Evolutionary conservation across 2,329 filamentous ascomycete species (phyloP).

Genomic region (Cordyceps fumosorosea): DNA sequence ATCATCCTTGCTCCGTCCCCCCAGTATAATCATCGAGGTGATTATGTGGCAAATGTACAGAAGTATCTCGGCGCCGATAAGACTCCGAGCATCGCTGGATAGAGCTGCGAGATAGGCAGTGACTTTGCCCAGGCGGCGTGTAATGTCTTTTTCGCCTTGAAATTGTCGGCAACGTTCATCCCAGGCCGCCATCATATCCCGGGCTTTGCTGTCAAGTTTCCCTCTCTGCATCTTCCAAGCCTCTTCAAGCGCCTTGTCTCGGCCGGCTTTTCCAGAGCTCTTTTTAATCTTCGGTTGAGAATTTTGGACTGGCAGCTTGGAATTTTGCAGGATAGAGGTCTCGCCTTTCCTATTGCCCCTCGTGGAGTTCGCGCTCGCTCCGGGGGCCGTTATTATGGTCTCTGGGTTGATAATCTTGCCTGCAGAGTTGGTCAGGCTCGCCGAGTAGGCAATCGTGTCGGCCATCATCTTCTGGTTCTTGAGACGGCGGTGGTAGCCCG

Average conservation of each 20-base stretch:
- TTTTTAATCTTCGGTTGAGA: constrained; percentile 19
- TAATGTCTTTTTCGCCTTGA: constrained; percentile 35
- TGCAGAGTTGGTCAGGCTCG: constrained; percentile 58
- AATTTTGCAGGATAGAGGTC: not conserved
- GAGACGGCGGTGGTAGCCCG: constrained; percentile 29
- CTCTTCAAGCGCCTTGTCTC: constrained; percentile 11
- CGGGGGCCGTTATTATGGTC: constrained; percentile 40
- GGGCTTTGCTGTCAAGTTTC: constrained; percentile 12
- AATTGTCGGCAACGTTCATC: constrained; percentile 31
- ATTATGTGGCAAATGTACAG: constrained; percentile 30
- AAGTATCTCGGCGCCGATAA: constrained; percentile 26
- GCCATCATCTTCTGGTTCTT: constrained; percentile 60
- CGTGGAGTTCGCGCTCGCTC: constrained; percentile 14
- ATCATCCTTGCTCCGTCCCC: not conserved
- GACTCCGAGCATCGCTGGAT: constrained; percentile 24
- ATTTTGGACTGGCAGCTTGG: not conserved
- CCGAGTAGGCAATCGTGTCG: constrained; percentile 62
- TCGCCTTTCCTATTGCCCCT: not conserved
- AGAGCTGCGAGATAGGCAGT: constrained; percentile 39
- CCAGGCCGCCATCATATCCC: constrained; percentile 10
- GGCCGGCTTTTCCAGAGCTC: not conserved
- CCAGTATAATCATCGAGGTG: constrained; percentile 2
- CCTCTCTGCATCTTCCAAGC: constrained; percentile 12
- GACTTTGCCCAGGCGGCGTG: constrained; percentile 40
- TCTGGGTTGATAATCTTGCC: constrained; percentile 60